Conservation (phyloP, 805 yeast genomes). For the Saccharomycopsis vini region DNA sequence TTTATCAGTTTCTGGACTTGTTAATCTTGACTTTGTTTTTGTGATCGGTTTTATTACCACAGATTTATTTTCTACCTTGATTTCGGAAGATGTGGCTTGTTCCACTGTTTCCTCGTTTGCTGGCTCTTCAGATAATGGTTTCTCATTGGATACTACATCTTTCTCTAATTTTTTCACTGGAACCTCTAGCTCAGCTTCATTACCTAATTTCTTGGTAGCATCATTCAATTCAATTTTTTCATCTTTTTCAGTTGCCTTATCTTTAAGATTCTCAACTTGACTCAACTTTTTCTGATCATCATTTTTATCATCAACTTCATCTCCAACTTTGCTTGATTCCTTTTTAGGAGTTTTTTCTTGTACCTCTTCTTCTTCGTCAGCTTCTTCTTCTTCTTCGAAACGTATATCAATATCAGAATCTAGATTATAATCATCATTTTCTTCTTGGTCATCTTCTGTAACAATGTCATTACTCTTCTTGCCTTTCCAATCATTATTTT, state of each 20-base stretch:
- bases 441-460: not conserved
- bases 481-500: not conserved
- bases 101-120: not conserved
- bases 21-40: no score
- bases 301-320: not conserved
- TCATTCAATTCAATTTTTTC: not conserved
- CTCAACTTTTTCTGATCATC: no score
- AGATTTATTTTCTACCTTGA: not conserved
- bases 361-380: constrained; percentile 10
- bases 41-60: not conserved
- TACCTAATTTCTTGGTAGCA: not conserved
- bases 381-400: constrained; percentile 19
- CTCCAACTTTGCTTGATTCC: constrained; percentile 1
- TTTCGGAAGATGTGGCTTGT: not conserved
- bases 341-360: constrained; percentile 15
- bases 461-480: constrained; percentile 2
- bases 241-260: not conserved
- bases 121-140: constrained; percentile 1
- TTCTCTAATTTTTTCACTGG: not conserved
- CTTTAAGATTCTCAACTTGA: not conserved
- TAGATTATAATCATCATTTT: constrained; percentile 9
- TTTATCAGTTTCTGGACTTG: not conserved
- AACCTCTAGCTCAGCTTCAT: not conserved
- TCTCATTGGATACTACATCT: not conserved
- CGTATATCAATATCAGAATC: constrained; percentile 19